phyloP scores from a whole-genome alignment of 2,329 filamentous ascomycete species.

The Aspergillus japonicus region DNA sequence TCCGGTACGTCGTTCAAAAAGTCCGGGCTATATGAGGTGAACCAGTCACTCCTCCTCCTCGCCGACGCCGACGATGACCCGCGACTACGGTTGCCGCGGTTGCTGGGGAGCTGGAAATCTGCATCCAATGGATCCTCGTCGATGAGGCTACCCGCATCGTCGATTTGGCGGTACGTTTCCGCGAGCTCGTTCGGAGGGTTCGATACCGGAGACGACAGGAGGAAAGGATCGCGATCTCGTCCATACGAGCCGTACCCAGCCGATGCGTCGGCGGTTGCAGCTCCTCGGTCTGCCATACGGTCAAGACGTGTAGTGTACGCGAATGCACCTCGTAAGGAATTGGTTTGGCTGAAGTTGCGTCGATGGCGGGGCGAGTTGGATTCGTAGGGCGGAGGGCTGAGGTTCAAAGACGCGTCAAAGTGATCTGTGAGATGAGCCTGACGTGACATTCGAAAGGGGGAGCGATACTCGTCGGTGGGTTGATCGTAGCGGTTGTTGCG shows the following conservation, averaged over 20 bases:
- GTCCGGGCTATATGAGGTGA: constrained; percentile 30
- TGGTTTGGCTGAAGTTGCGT: constrained; percentile 36
- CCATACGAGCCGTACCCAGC: constrained; percentile 29
- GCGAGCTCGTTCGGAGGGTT: constrained; percentile 41
- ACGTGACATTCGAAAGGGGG: constrained; percentile 33
- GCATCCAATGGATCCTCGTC: constrained; percentile 35
- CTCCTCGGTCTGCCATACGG: constrained; percentile 29
- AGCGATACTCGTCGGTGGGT: constrained; percentile 28
- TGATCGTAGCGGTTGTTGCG: constrained; percentile 22
- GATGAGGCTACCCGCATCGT: constrained; percentile 38
- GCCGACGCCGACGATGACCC: constrained; percentile 27
- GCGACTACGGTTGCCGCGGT: constrained; percentile 19
- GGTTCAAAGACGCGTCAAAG: constrained; percentile 29
- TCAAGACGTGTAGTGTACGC: constrained; percentile 32
- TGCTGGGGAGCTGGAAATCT: constrained; percentile 19
- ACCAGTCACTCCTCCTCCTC: constrained; percentile 20
- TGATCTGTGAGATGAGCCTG: constrained; percentile 28
- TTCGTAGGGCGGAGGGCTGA: constrained; percentile 26
- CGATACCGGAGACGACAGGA: constrained; percentile 34
- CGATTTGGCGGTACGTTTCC: constrained; percentile 42
- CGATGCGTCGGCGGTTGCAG: constrained; percentile 15
- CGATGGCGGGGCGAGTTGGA: constrained; percentile 31
- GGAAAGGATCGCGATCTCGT: constrained; percentile 24
- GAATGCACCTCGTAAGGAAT: constrained; percentile 42
- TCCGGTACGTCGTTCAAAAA: constrained; percentile 37